Conservation (phyloP, 2,329 filamentous ascomycete species). For the Leptographium radiaticola region DNA sequence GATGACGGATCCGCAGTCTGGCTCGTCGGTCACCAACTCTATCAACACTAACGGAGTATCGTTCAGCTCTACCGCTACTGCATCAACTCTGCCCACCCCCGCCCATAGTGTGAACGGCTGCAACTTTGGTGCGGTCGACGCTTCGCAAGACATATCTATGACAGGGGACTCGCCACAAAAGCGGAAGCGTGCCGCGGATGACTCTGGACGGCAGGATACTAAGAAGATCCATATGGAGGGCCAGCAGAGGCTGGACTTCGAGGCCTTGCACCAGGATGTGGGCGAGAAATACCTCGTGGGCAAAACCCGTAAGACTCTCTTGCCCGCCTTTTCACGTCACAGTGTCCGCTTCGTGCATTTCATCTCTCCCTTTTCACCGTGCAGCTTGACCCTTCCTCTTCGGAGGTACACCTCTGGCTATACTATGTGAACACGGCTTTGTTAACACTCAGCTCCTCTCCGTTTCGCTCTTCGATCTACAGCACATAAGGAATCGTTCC, state of each 20-base stretch:
- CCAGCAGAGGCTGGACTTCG: slow-evolving; percentile 44
- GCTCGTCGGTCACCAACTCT: slow-evolving; percentile 19
- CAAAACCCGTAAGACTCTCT: slow-evolving; percentile 45
- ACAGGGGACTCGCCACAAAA: slow-evolving; percentile 44
- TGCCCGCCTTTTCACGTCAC: background rate
- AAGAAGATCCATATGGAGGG: slow-evolving; percentile 52
- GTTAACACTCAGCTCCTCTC: slow-evolving; percentile 27
- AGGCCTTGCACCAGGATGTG: slow-evolving; percentile 53
- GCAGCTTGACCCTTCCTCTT: background rate
- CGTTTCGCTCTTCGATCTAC: slow-evolving; percentile 11
- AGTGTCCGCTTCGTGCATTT: background rate
- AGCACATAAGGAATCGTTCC: slow-evolving; percentile 35
- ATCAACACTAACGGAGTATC: slow-evolving; percentile 28
- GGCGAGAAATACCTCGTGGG: slow-evolving; percentile 55
- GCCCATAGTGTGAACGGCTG: slow-evolving; percentile 50
- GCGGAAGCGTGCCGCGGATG: slow-evolving; percentile 47
- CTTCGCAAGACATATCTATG: slow-evolving; percentile 29
- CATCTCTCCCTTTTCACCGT: background rate
- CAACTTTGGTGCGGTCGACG: slow-evolving; percentile 27
- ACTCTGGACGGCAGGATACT: slow-evolving; percentile 39
- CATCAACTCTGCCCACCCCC: slow-evolving; percentile 43
- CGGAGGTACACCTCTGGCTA: background rate
- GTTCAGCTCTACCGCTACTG: slow-evolving; percentile 34
- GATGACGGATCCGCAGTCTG: slow-evolving; percentile 36
- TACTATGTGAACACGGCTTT: slow-evolving; percentile 10